Evolutionary conservation across 2,329 filamentous ascomycete genomes (phyloP).

Genomic region (Xylaria arbuscula): DNA sequence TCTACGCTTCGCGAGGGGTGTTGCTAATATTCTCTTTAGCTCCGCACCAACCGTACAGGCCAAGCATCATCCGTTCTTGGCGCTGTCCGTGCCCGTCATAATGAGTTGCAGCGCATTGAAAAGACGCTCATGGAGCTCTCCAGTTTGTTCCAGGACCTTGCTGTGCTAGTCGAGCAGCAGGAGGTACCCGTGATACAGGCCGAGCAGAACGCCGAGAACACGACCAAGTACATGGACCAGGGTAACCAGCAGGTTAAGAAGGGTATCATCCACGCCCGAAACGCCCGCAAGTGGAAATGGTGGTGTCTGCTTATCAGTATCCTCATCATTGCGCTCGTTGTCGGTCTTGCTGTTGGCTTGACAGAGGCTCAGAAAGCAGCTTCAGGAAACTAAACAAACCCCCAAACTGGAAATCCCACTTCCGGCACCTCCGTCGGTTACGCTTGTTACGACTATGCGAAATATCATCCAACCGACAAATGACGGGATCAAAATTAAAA

Average conservation of each 20-base stretch:
- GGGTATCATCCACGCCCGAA: conserved; percentile 74
- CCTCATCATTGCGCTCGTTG: conserved; percentile 66
- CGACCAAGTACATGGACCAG: conserved; percentile 73
- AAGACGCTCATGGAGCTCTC: conserved; percentile 77
- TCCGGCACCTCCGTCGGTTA: neutral
- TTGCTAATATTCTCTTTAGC: conserved; percentile 57
- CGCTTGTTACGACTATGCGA: neutral
- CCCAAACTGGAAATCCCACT: neutral
- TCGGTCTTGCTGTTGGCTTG: conserved; percentile 53
- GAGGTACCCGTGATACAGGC: conserved; percentile 70
- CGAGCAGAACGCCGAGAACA: conserved; percentile 73
- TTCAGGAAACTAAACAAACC: conserved; percentile 13
- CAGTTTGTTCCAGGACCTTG: conserved; percentile 78
- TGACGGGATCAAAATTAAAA: conserved; percentile 6
- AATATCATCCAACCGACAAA: neutral
- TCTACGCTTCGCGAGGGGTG: neutral
- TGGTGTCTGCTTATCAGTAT: conserved; percentile 75
- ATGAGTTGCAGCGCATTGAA: conserved; percentile 84
- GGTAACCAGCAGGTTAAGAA: conserved; percentile 76
- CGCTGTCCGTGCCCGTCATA: conserved; percentile 83
- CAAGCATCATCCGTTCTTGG: conserved; percentile 79
- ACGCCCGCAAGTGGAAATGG: conserved; percentile 83
- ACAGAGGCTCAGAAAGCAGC: conserved; percentile 28
- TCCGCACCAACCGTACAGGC: conserved; percentile 78
- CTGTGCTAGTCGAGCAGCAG: conserved; percentile 78